Conservation (phyloP, 139 green algal genomes). For the Yamagishiella unicocca region DNA sequence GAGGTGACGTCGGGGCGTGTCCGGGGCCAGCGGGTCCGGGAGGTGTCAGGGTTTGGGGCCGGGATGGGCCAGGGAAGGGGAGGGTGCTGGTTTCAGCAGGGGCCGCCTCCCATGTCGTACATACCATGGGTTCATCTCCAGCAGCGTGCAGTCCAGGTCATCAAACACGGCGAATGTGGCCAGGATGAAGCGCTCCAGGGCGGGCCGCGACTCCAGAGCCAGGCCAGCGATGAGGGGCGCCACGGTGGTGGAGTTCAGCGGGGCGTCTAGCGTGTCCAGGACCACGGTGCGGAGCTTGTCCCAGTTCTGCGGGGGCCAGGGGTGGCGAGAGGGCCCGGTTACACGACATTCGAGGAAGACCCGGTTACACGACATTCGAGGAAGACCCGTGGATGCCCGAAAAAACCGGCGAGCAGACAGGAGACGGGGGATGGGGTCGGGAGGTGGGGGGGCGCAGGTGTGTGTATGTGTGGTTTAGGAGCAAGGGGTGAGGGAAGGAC, state of each 20-base stretch:
- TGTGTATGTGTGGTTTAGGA: no score
- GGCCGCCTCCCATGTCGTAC: neutral
- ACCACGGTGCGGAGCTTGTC: constrained; percentile 82
- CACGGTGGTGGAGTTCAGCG: constrained; percentile 39
- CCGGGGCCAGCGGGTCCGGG: no score
- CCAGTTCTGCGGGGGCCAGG: constrained; percentile 80
- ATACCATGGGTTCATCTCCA: constrained; percentile 97
- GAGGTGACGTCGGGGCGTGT: no score
- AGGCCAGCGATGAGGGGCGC: constrained; percentile 82
- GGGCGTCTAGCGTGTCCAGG: constrained; percentile 59
- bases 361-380: no score
- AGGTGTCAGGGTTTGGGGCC: no score
- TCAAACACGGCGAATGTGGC: constrained; percentile 64
- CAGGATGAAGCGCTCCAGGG: constrained; percentile 82
- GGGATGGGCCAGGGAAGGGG: neutral
- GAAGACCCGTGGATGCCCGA: no score
- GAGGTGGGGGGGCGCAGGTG: neutral
- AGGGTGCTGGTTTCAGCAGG: no score
- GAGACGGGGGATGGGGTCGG: neutral
- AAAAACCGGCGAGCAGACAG: no score
- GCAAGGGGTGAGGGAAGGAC: no score
- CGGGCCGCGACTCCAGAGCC: constrained; percentile 75
- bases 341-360: no score
- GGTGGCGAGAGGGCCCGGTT: no score
- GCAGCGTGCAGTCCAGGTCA: constrained; percentile 90